Evolutionary conservation across 257 asterid genomes (phyloP), one percentile per base, ranked within the genome.

Genomic region (Nicotiana undulata): DNA sequence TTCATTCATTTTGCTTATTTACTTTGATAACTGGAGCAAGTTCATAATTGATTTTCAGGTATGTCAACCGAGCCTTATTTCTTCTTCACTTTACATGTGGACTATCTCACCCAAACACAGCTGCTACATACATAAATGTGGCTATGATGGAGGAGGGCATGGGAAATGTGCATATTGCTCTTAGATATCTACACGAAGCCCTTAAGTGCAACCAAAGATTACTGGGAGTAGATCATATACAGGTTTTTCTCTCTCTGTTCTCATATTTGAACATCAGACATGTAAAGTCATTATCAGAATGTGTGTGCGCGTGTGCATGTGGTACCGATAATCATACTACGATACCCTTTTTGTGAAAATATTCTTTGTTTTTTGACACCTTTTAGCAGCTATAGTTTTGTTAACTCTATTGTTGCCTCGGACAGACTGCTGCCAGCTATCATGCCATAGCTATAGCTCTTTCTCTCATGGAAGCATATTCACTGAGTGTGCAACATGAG

Each of bases 71-170:
- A 66, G 98, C 99, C 29, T 79, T 96, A 66, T 94, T 90, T 88
- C 98, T 96, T 86, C 98, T 96, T 65, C 94, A 96, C 86, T 94
- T 96, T 90, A 94, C 98, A 44, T 96, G 99, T 83, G 99, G 99
- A 58, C 91, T 94, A 81, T 94, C 99, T 83, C 99, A 96, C 84
- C 99, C 99, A 63, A 96, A 96, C 88, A 96, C 99, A 16, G 99
- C 99, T 67, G 99, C 99, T 80, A 96, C 99, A 44, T 96, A 94
- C 85, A 96, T 96, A 76, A 96, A 96, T 81, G 95, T 96, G 86
- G 99, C 99, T 79, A 96, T 96, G 99, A 96, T 96, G 99, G 99
- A 96, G 88, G 99, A 96, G 86, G 99, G 99, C 76, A 94, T 94
- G 98, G 99, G 99, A 81, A 96, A 96, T 91, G 99, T 88, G 75